Evolutionary conservation across 768 basidiomycete genomes (phyloP).

Genomic region (Suillus decipiens): DNA sequence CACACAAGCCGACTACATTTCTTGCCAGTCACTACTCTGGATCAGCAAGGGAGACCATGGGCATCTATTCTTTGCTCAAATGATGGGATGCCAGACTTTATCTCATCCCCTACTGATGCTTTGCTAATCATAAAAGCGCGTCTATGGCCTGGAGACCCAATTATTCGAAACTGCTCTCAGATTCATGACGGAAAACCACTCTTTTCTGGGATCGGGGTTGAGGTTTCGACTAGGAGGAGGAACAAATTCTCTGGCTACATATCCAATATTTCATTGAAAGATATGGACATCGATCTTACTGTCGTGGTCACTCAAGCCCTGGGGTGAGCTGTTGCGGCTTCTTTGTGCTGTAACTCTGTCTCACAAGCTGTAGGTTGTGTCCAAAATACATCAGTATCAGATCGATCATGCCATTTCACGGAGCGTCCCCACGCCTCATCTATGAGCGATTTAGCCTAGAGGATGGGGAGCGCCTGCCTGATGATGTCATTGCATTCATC

Average conservation of each 20-base stretch:
- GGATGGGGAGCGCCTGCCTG: slow-evolving; percentile 45
- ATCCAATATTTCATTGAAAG: slow-evolving; percentile 32
- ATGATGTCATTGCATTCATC: slow-evolving; percentile 51
- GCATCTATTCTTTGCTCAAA: slow-evolving; percentile 33
- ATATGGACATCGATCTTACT: slow-evolving; percentile 36
- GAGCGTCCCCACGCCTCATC: slow-evolving; percentile 38
- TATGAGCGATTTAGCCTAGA: slow-evolving; percentile 35
- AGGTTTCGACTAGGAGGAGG: slow-evolving; percentile 55
- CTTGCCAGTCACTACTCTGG: slow-evolving; percentile 34
- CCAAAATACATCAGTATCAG: slow-evolving; percentile 66
- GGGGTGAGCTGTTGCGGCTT: slow-evolving; percentile 42
- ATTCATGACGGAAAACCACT: slow-evolving; percentile 30
- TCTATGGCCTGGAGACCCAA: slow-evolving; percentile 53
- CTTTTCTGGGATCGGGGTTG: slow-evolving; percentile 60
- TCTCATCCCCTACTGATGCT: slow-evolving; percentile 25
- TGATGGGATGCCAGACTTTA: slow-evolving; percentile 29
- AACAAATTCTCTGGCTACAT: slow-evolving; percentile 63
- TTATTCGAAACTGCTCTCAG: slow-evolving; percentile 36
- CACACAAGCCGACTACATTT: slow-evolving; percentile 32
- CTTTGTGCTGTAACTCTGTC: slow-evolving; percentile 2
- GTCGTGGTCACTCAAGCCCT: slow-evolving; percentile 55
- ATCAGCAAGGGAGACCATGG: slow-evolving; percentile 34
- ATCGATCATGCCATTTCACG: slow-evolving; percentile 42
- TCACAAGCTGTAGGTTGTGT: slow-evolving; percentile 46
- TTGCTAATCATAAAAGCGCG: slow-evolving; percentile 23